Evolutionary conservation across 2,329 filamentous ascomycete species (phyloP), one percentile per base, ranked within the genome.

Genomic region (Hawksworthiomyces lignivorus): DNA sequence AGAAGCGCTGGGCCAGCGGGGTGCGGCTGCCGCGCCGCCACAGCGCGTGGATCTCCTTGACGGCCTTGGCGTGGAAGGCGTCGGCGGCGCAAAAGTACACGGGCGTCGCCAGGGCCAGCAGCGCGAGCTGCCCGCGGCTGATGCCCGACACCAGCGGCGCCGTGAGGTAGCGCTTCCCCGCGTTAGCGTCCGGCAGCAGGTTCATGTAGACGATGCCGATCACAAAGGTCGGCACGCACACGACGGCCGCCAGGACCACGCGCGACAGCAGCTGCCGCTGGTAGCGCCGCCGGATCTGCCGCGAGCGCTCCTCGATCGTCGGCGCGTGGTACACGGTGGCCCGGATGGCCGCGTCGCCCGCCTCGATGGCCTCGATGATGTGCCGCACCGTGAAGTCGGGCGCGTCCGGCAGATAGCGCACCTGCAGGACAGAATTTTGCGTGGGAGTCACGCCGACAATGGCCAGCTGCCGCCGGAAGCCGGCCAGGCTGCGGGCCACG

Each of bases 181-280:
- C 50, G 50, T 88, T 73, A 2, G 69, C 61, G 4, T 69, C 59
- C 0, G 82, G 67, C 0, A 95, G 72, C 1, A 96, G 70, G 46
- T 76, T 87, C 89, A 95, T 96, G 64, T 87, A 94, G 2, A 94
- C 80, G 40, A 96, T 86, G 4, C 90, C 89, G 29, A 96, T 79
- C 37, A 94, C 59, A 52, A 96, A 89, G 0, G 86, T 87, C 2
- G 90, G 89, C 32, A 96, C 81, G 17, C 84, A 81, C 6, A 84
- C 66, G 20, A 82, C 53, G 21, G 83, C 60, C 1, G 86, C 82
- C 41, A 94, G 69, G 1, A 84, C 56, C 14, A 87, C 72, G n/a
- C 89, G 80, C 45, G 75, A 67, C 0, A 89, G 61, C 11, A 94
- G 74, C 24, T 80, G 72, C 19, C 67, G 72, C 53, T 82, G 77